Evolutionary conservation across 2,329 filamentous ascomycete genomes (phyloP), one percentile per base, ranked within the genome.

Genomic region (Calcarisporium arbuscula): DNA sequence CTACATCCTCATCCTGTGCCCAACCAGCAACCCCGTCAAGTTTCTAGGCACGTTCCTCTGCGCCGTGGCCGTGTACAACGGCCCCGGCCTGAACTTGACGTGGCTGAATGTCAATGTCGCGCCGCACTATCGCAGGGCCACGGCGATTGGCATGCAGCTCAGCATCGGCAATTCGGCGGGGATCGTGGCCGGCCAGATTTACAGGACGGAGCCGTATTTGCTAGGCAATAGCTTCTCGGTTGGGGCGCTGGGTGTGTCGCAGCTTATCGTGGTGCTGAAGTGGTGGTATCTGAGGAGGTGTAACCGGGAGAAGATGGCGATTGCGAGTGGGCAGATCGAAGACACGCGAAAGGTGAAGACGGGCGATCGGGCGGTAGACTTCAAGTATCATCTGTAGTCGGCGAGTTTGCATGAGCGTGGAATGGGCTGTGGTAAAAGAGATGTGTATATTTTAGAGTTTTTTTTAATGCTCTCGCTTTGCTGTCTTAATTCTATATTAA

Each of bases 31-130:
- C 15, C 64, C 65, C 1, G 62, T 70, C 30, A 60, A 65, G 35
- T 73, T 67, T 51, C 68, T 72, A 36, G 66, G 61, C 4, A 67
- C 64, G 1, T 73, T 66, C 47, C 51, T 74, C 10, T 64, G 61
- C 30, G 67, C 64, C 3, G 53, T 68, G 6, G 62, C 65, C 2
- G 61, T 68, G 3, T 73, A 72, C 38, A 64, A 58, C 7, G 62
- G 62, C 2, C 60, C 66, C 0, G 72, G 72, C 0, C 42, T 69
- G 12, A 68, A 68, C 43, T 41, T 64, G 31, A 65, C 63, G 6
- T 70, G 66, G 67, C 50, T 68, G 14, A 64, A 62, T 27, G 58
- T 62, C 39, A 70, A 67, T 34, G 50, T 61, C 8, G 65, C 65
- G 15, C 62, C 62, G 4, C 61, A 70, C 38, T 68, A 67, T 42